Conservation (phyloP, 768 basidiomycete genomes). For the Porpolomopsis calyptriformis region DNA sequence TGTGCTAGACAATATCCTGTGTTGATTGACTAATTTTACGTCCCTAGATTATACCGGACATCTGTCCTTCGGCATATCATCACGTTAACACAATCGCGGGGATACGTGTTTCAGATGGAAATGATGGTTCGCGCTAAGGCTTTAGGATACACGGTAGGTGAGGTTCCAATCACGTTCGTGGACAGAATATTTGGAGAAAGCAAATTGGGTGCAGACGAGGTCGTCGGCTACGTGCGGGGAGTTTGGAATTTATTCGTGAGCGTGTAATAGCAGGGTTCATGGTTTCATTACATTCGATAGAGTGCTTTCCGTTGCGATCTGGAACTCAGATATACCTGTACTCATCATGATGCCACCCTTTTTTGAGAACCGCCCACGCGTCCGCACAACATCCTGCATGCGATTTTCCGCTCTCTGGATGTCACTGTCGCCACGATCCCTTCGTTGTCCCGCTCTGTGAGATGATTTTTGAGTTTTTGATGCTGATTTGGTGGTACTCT, state of each 20-base stretch:
- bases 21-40: background rate
- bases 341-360: constrained; percentile 67
- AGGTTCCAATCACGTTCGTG: constrained; percentile 90
- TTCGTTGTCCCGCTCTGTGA: constrained; percentile 14
- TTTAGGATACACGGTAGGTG: constrained; percentile 76
- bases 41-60: constrained; percentile 58
- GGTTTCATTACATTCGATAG: constrained; percentile 45
- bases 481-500: constrained; percentile 9
- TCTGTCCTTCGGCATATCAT: constrained; percentile 76
- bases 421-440: constrained; percentile 31
- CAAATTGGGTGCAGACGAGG: constrained; percentile 80
- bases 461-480: constrained; percentile 12
- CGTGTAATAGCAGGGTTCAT: constrained; percentile 41
- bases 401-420: constrained; percentile 59
- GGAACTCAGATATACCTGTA: constrained; percentile 65
- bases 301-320: constrained; percentile 55
- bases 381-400: constrained; percentile 79
- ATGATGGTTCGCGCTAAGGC: constrained; percentile 89
- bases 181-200: constrained; percentile 91
- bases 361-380: constrained; percentile 72
- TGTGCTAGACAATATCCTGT: constrained; percentile 6
- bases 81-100: constrained; percentile 72
- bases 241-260: constrained; percentile 71
- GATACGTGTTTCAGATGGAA: constrained; percentile 97
- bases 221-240: constrained; percentile 79